Base-by-base conservation (phyloP, 768 basidiomycete species). In the Psilocybe sp. region DNA sequence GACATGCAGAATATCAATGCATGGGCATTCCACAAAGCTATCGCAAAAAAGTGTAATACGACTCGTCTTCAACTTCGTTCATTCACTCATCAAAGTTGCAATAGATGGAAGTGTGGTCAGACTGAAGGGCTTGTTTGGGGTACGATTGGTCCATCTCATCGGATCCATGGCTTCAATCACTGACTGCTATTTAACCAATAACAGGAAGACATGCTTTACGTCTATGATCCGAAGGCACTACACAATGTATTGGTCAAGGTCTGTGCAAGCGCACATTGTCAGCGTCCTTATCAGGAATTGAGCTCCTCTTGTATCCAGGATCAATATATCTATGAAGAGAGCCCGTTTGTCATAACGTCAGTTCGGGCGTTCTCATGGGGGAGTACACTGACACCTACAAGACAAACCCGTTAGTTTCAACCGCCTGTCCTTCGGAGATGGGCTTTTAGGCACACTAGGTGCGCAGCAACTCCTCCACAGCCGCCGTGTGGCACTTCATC, bases 241-340 rank as follows among this genome's bases (percentile, higher is more conserved):
- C 67, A 77, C 46, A 69, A 73, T 48, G 74, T 79, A 19, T 41
- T 75, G 16, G 61, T 77, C 11, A 77, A 77, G 60, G 78, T 74
- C 36, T 51, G 60, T 35, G 39, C n/a, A 35, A 34, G 13, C 23
- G 46, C 34, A 13, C 6, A 19, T 4, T 19, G 8, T 35, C 34
- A 18, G 14, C 23, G 49, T 5, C n/a, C 5, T 6, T 12, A 6
- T 33, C 19, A n/a, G 23, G 7, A 4, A 28, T 28, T 28, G 23
- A 8, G 18, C 12, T 23, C 23, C 23, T 28, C 23, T 16, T 31
- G 12, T 31, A 7, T 28, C 15, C 38, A 72, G 69, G 68, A 68
- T 47, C 67, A 68, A 61, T 54, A 68, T 41, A 50, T 60, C 5
- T 70, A 62, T 41, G 70, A 69, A 53, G 64, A 67, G 35, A 61